phyloP scores from a whole-genome alignment of 257 asterid species.

The Nicotiana obtusifolia region DNA sequence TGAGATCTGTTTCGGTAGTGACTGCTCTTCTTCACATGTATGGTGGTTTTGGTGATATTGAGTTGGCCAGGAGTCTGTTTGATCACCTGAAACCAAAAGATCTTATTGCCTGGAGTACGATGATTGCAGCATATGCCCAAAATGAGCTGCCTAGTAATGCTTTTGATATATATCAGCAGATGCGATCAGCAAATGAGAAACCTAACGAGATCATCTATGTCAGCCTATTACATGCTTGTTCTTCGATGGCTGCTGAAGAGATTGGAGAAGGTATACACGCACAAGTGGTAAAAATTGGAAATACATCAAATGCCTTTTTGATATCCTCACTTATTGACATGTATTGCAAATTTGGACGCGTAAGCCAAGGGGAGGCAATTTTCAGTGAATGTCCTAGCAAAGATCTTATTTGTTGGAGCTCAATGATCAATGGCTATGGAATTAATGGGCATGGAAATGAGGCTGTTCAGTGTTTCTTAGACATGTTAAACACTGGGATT shows the following conservation, averaged over 20 bases:
- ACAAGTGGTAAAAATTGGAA: constrained; percentile 41
- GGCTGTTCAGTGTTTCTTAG: constrained; percentile 57
- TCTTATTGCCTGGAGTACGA: constrained; percentile 71
- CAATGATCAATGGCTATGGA: constrained; percentile 83
- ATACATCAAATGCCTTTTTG: constrained; percentile 40
- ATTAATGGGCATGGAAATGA: constrained; percentile 68
- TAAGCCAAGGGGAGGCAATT: constrained; percentile 41
- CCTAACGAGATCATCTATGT: constrained; percentile 64
- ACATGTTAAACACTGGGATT: constrained; percentile 52
- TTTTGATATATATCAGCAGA: constrained; percentile 36
- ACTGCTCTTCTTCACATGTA: constrained; percentile 65
- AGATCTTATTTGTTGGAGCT: constrained; percentile 89
- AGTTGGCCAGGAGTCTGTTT: constrained; percentile 47
- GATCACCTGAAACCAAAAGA: constrained; percentile 47
- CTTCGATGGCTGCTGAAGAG: constrained; percentile 33
- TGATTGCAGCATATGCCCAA: constrained; percentile 57
- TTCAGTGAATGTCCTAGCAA: constrained; percentile 39
- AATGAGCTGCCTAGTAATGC: constrained; percentile 38
- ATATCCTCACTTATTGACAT: constrained; percentile 54
- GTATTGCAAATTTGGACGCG: constrained; percentile 71
- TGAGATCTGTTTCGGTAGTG: constrained; percentile 27
- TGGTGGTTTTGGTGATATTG: constrained; percentile 47
- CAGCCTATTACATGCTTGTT: constrained; percentile 57
- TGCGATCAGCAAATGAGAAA: constrained; percentile 52
- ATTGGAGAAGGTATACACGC: constrained; percentile 60